Conservation (phyloP, 805 yeast species). For the Metschnikowia kunwiensis region DNA sequence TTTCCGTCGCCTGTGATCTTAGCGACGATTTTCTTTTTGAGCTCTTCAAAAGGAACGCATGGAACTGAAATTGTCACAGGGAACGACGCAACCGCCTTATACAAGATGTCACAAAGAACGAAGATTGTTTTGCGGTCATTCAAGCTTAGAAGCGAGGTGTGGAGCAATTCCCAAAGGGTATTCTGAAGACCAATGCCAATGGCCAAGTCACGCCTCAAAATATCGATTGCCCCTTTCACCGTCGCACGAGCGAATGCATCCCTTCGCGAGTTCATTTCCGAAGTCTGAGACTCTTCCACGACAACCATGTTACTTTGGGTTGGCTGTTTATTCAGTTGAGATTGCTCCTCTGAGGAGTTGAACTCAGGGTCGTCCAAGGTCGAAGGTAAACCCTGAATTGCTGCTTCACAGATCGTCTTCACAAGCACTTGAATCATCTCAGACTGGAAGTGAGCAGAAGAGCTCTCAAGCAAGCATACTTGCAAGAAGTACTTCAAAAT, state of each 20-base stretch:
- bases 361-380: constrained; percentile 66
- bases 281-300: constrained; percentile 50
- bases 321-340: constrained; percentile 13
- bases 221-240: constrained; percentile 61
- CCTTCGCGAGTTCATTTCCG: constrained; percentile 50
- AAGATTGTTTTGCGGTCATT: constrained; percentile 60
- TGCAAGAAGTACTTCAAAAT: constrained; percentile 63
- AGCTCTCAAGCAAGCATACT: constrained; percentile 48
- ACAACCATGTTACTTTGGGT: constrained; percentile 42
- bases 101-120: constrained; percentile 63
- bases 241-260: constrained; percentile 65
- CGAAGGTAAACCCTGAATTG: constrained; percentile 58
- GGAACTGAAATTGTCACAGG: constrained; percentile 67
- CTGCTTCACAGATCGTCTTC: constrained; percentile 60
- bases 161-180: constrained; percentile 68
- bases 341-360: constrained; percentile 30
- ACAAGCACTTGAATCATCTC: constrained; percentile 48
- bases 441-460: constrained; percentile 48
- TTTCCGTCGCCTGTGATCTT: constrained; percentile 49
- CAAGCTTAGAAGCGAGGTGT: constrained; percentile 57
- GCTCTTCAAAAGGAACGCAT: constrained; percentile 44
- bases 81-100: constrained; percentile 56
- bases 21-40: constrained; percentile 58
- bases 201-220: constrained; percentile 57
- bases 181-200: constrained; percentile 55